phyloP scores from a whole-genome alignment of 352 stramenopile genomes.

The Globisporangium parvum region DNA sequence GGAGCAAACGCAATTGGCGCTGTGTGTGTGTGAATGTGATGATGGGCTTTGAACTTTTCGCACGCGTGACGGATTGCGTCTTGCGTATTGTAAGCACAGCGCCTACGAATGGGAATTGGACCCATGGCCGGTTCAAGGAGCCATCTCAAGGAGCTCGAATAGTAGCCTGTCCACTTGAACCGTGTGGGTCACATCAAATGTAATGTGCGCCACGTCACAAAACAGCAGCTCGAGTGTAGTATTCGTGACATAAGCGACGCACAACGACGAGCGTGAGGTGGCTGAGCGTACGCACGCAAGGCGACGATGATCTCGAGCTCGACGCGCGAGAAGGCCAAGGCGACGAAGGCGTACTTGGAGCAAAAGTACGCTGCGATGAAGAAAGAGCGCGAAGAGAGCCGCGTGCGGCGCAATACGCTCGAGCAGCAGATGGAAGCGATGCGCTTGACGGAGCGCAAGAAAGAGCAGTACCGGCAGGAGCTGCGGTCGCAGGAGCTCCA shows the following conservation, averaged over 20 bases:
- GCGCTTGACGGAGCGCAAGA: constrained; percentile 68
- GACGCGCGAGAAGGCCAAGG: constrained; percentile 83
- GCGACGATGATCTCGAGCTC: constrained; percentile 81
- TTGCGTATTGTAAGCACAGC: too few relatives aligned
- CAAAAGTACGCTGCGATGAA: constrained; percentile 89
- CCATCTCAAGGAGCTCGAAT: too few relatives aligned
- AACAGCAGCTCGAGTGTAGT: background rate
- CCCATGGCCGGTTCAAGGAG: too few relatives aligned
- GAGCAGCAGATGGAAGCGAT: constrained; percentile 82
- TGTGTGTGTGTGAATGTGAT: too few relatives aligned
- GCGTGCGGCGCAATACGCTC: constrained; percentile 64
- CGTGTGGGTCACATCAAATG: too few relatives aligned
- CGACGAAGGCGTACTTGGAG: constrained; percentile 85
- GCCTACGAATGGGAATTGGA: too few relatives aligned
- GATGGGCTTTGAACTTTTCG: too few relatives aligned
- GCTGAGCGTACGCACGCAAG: too few relatives aligned
- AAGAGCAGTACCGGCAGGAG: constrained; percentile 78
- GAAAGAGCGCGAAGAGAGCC: constrained; percentile 78
- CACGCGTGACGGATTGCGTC: too few relatives aligned
- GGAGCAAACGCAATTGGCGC: background rate
- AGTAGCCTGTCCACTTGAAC: too few relatives aligned
- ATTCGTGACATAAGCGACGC: background rate
- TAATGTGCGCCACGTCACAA: too few relatives aligned
- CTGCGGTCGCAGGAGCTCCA: constrained; percentile 69
- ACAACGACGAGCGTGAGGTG: background rate